Percentiles rank a stretch among this genome's conserved stretches.
phyloP scores from a whole-genome alignment of 352 stramenopile genomes.

The Plasmopara muralis region DNA sequence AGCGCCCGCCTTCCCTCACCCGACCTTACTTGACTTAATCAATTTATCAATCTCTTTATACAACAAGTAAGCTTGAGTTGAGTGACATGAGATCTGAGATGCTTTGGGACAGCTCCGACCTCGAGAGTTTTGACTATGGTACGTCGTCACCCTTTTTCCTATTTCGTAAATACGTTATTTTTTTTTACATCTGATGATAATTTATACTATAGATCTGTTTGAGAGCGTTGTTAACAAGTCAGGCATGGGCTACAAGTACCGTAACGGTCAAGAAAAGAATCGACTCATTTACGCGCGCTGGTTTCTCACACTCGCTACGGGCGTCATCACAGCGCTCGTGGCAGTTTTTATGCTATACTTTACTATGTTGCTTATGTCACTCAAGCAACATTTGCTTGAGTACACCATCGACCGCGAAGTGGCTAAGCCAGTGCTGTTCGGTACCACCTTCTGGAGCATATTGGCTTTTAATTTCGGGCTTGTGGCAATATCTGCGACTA shows the following conservation, averaged over 20 bases:
- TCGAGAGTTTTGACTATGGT: conserved; percentile 85
- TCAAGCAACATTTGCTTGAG: conserved; percentile 66
- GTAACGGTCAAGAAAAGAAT: conserved; percentile 74
- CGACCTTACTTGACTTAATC: too few relatives aligned
- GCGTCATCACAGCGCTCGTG: conserved; percentile 64
- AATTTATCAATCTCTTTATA: too few relatives aligned
- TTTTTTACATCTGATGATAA: too few relatives aligned
- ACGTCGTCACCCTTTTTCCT: neutral
- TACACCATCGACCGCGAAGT: conserved; percentile 58
- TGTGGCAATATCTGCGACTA: conserved; percentile 61
- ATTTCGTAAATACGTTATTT: too few relatives aligned
- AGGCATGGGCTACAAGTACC: conserved; percentile 73
- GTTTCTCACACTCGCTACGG: conserved; percentile 71
- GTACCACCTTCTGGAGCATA: conserved; percentile 63
- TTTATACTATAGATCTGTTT: conserved; percentile 51
- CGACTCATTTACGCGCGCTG: conserved; percentile 75
- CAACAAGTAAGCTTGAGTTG: too few relatives aligned
- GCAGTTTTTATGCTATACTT: conserved; percentile 79
- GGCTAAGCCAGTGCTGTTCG: conserved; percentile 56
- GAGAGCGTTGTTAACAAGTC: conserved; percentile 86
- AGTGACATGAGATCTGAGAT: conserved; percentile 14
- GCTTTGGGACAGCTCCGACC: conserved; percentile 57
- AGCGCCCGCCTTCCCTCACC: neutral
- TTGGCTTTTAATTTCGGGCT: conserved; percentile 64
- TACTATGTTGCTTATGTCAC: conserved; percentile 53